phyloP scores from a whole-genome alignment of 2,329 filamentous ascomycete species.

The Aspergillus fumigatiaffinis region DNA sequence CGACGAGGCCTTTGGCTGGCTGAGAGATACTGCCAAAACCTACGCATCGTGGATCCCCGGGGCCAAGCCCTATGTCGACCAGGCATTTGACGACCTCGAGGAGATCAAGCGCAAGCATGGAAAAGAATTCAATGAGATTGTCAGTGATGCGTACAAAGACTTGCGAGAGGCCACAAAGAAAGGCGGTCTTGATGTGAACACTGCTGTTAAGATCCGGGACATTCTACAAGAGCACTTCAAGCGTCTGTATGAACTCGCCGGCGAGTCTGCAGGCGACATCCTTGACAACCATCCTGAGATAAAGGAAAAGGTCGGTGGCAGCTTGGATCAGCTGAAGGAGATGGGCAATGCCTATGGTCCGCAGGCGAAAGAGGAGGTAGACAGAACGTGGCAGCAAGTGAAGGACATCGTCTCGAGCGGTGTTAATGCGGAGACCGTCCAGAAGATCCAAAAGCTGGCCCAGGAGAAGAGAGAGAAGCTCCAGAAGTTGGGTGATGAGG shows the following conservation, averaged over 20 bases:
- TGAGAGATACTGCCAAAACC: slow-evolving; percentile 62
- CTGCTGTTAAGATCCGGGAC: slow-evolving; percentile 58
- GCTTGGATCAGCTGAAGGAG: slow-evolving; percentile 64
- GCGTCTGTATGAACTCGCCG: slow-evolving; percentile 58
- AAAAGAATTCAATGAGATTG: slow-evolving; percentile 65
- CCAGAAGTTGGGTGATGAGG: slow-evolving; percentile 65
- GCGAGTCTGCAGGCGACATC: slow-evolving; percentile 61
- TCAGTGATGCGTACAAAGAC: slow-evolving; percentile 64
- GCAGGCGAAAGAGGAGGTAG: slow-evolving; percentile 71
- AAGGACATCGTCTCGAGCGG: slow-evolving; percentile 61
- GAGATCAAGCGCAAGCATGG: slow-evolving; percentile 63
- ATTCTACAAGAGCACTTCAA: slow-evolving; percentile 60
- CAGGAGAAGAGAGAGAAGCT: slow-evolving; percentile 67
- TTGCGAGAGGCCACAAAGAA: slow-evolving; percentile 59
- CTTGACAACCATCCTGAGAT: slow-evolving; percentile 69
- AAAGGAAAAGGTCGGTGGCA: slow-evolving; percentile 68
- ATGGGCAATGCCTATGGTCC: slow-evolving; percentile 68
- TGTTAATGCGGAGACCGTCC: slow-evolving; percentile 49
- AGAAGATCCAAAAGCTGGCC: slow-evolving; percentile 57
- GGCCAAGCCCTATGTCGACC: slow-evolving; percentile 63
- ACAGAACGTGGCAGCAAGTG: slow-evolving; percentile 66
- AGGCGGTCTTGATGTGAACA: slow-evolving; percentile 59
- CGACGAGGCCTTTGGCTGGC: slow-evolving; percentile 62
- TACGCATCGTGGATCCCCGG: slow-evolving; percentile 72
- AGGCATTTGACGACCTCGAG: slow-evolving; percentile 67